phyloP scores from a whole-genome alignment of 768 basidiomycete genomes.

The Lactarius akahatsu region DNA sequence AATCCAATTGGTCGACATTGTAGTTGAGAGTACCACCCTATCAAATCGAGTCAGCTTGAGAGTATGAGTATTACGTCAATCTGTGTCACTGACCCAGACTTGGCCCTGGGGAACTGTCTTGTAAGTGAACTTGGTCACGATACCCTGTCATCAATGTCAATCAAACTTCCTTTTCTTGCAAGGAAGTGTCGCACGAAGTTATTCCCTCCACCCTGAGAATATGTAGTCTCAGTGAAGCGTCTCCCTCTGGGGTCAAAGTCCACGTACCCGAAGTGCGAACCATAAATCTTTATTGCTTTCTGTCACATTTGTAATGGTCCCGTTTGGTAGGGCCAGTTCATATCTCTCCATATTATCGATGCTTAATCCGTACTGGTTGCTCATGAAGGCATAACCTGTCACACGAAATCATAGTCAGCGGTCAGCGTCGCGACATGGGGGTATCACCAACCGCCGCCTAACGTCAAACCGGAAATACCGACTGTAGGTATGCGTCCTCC shows the following conservation, averaged over 20 bases:
- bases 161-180: not conserved
- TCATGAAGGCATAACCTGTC: not conserved
- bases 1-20: not conserved
- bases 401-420: not conserved
- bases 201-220: slow-evolving; percentile 19
- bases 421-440: not conserved
- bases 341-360: slow-evolving; percentile 36
- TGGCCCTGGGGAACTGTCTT: slow-evolving; percentile 10
- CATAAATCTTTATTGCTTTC: not conserved
- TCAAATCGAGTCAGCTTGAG: not conserved
- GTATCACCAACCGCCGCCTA: not conserved
- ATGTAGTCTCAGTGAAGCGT: not conserved
- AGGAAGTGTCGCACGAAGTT: slow-evolving; percentile 18
- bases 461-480: slow-evolving; percentile 30
- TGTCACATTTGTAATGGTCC: slow-evolving; percentile 25
- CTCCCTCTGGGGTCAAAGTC: too few relatives aligned
- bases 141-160: slow-evolving; percentile 6
- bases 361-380: not conserved
- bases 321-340: slow-evolving; percentile 36
- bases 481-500: slow-evolving; percentile 31
- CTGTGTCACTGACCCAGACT: not conserved
- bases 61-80: not conserved
- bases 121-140: slow-evolving; percentile 6
- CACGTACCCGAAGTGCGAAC: slow-evolving; percentile 19
- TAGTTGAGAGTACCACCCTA: slow-evolving; percentile 9